Conservation (phyloP, 306 rosid genomes). For the Pyrus pyrifolia region DNA sequence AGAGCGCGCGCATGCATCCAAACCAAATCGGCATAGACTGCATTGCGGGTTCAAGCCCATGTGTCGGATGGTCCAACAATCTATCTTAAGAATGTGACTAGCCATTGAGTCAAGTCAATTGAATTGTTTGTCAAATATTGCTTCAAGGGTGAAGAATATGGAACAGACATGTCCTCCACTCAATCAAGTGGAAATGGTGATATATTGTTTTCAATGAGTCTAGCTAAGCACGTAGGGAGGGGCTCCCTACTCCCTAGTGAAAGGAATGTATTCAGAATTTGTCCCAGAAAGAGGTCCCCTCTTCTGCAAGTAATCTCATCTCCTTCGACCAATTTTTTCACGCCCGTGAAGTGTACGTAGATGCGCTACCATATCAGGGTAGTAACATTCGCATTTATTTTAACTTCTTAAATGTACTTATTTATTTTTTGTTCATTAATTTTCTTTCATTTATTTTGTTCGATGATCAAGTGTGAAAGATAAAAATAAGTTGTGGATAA, state of each 20-base stretch:
- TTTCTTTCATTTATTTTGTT: fast-evolving
- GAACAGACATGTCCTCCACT: not conserved
- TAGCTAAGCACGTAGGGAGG: not conserved
- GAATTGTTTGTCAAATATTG: not conserved
- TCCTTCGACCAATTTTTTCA: not conserved
- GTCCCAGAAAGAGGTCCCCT: constrained; percentile 12
- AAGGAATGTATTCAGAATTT: not conserved
- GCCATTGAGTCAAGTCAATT: not conserved
- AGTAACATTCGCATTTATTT: no score
- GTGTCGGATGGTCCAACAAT: not conserved
- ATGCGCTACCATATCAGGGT: not conserved
- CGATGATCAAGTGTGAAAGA: fast-evolving
- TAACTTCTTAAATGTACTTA: no score
- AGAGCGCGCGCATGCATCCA: not conserved
- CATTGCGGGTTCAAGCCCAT: not conserved
- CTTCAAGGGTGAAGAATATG: not conserved
- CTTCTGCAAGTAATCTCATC: not conserved
- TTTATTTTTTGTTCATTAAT: no score
- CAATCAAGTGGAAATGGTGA: constrained; percentile 3
- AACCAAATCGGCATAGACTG: not conserved
- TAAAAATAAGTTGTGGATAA: no score
- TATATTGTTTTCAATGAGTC: not conserved
- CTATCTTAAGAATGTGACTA: not conserved
- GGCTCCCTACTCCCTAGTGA: constrained; percentile 14
- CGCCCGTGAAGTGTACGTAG: not conserved